Base-by-base conservation (phyloP, 306 rosid genomes). In the Dalbergia cochinchinensis region DNA sequence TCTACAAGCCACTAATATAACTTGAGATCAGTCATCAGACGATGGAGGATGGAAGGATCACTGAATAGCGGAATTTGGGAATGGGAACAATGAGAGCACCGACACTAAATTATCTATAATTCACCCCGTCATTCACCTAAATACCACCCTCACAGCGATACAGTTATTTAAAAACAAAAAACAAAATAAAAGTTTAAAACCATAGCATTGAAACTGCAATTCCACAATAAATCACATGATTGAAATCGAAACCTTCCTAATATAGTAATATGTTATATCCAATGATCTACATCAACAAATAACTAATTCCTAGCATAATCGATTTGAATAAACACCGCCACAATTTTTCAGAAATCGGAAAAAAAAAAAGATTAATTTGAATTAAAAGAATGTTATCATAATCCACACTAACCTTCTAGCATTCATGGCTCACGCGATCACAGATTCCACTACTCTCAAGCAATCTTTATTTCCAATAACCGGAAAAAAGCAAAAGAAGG, bases 401-500 rank as follows among this genome's bases (percentile, higher is more conserved):
- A 58, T 37, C 41, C 18, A 26, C 48, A 63, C 87, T 15, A 74
- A 84, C 87, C 87, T 80, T 76, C 87, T 80, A 22, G 84, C 26
- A 75, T 80, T 75, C 87, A 84, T 84, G 34, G 64, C 53, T 83
- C 55, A 65, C 61, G 50, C 41, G 80, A 78, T 78, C 53, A 67
- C 71, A 58, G 59, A 73, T 59, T 73, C 45, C 47, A 18, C 33
- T 12, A 57, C 18, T 18, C n/a, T 54, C 16, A 59, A 75, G 60
- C 66, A 39, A 74, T 74, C 26, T 7, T 44, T 74, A 78, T 18
- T 67, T 63, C 60, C 75, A 45, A 37, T 42, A 53, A 5, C 7
- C 0, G 16, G 20, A 77, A 35, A 9, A 5, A 26, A 11, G 44
- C 0, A 44, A 3, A 11, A 34, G 8, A 65, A 0, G 33, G 12